phyloP scores from a whole-genome alignment of 2,329 filamentous ascomycete genomes.

The Fusarium sp. region DNA sequence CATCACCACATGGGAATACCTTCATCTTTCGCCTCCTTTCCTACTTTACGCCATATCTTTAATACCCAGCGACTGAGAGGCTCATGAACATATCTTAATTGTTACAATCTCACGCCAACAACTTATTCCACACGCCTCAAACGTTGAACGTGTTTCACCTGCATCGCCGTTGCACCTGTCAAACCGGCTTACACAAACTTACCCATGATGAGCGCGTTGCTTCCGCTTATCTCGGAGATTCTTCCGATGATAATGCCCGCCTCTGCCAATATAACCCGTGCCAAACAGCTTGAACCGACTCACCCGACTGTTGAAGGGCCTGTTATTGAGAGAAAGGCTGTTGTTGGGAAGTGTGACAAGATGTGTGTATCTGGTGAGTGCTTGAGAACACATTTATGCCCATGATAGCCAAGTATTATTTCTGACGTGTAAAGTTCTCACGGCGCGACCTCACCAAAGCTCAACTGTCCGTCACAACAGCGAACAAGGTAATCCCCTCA shows the following conservation, averaged over 20 bases:
- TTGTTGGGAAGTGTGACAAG: conserved; percentile 71
- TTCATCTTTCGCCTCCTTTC: conserved; percentile 26
- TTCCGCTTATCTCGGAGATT: conserved; percentile 67
- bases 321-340: conserved; percentile 59
- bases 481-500: conserved; percentile 64
- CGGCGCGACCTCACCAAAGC: conserved; percentile 69
- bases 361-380: conserved; percentile 73
- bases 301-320: conserved; percentile 46
- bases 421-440: conserved; percentile 60
- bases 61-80: background rate
- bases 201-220: conserved; percentile 59
- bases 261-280: conserved; percentile 65
- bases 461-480: conserved; percentile 77
- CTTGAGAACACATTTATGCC: background rate
- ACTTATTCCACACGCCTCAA: background rate
- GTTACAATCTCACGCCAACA: background rate
- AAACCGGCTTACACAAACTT: background rate
- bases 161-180: background rate
- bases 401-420: background rate
- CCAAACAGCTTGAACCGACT: conserved; percentile 57
- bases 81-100: background rate
- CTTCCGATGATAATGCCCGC: conserved; percentile 69
- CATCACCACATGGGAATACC: conserved; percentile 15
- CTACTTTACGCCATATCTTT: background rate
- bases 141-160: background rate